A percentile compares a stretch with the other conserved stretches of the same genome.
Conservation (phyloP, 164 flowering plant genomes). For the Stephania cephalantha region DNA sequence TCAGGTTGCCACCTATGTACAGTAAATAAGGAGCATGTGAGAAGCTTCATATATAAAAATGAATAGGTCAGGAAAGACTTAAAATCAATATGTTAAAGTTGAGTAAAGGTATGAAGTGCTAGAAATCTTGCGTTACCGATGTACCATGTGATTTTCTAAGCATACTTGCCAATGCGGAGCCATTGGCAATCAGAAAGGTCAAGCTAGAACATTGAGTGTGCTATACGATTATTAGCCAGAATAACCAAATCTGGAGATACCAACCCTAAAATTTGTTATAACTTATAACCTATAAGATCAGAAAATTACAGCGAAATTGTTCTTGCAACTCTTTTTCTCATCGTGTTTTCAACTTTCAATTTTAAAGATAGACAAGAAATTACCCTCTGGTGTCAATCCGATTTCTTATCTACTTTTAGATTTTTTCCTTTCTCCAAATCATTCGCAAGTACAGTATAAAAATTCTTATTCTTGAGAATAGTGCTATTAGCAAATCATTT, state of each 20-base stretch:
- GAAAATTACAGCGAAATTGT: neutral
- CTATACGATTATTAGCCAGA: neutral
- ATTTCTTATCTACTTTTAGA: neutral
- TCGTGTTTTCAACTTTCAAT: neutral
- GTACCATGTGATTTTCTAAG: neutral
- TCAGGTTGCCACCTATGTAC: constrained; percentile 78
- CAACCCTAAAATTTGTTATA: too few relatives aligned
- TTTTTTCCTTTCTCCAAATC: neutral
- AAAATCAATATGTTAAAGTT: neutral
- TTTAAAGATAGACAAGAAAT: neutral
- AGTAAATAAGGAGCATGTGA: constrained; percentile 45
- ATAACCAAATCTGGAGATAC: neutral
- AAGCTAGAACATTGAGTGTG: neutral
- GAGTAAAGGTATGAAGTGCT: neutral
- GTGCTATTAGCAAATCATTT: neutral
- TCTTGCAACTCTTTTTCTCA: too few relatives aligned
- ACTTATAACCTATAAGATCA: neutral
- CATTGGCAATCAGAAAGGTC: neutral
- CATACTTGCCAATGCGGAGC: neutral
- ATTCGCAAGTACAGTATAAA: too few relatives aligned
- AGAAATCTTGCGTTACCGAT: neutral
- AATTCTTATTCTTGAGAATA: neutral
- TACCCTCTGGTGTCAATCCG: neutral
- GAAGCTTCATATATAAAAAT: neutral
- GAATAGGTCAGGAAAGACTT: neutral